A percentile compares a stretch with the other conserved stretches of the same genome.
Conservation (phyloP, 108 stramenopile genomes). For the Seminavis robusta region DNA sequence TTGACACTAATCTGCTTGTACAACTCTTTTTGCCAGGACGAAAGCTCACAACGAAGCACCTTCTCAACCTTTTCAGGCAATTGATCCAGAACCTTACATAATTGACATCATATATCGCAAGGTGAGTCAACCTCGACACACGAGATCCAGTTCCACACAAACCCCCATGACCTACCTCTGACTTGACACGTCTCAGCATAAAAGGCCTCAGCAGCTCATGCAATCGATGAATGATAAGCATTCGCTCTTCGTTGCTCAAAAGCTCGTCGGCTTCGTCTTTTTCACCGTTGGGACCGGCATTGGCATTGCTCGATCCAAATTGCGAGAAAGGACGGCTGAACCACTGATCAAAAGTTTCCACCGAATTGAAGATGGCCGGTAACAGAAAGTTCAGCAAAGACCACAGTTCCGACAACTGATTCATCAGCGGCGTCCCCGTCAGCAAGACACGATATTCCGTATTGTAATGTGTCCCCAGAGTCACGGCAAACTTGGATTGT, state of each 20-base stretch:
- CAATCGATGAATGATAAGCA: constrained; percentile 89
- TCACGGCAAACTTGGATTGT: constrained; percentile 59
- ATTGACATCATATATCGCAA: neutral
- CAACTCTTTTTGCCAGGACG: constrained; percentile 84
- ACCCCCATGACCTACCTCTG: constrained; percentile 47
- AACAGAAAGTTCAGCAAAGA: constrained; percentile 67
- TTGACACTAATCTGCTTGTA: constrained; percentile 80
- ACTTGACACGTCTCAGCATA: constrained; percentile 91
- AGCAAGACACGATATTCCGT: constrained; percentile 61
- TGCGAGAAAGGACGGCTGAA: constrained; percentile 89
- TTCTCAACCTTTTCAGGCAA: constrained; percentile 92
- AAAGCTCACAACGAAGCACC: constrained; percentile 79
- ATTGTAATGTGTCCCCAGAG: constrained; percentile 52
- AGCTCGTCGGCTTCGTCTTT: constrained; percentile 52
- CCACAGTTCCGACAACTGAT: constrained; percentile 68
- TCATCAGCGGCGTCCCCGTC: constrained; percentile 93
- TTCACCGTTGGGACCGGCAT: too few relatives aligned
- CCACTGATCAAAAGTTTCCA: constrained; percentile 85
- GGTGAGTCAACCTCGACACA: neutral
- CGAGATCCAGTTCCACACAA: too few relatives aligned
- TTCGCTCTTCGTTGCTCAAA: constrained; percentile 81
- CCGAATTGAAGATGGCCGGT: constrained; percentile 60
- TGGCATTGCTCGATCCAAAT: constrained; percentile 43
- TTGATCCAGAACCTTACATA: constrained; percentile 74
- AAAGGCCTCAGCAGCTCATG: constrained; percentile 91